These are phyloP conservation scores for Spencermartinsiella ligniputridi DNA, from an alignment of 1,139 yeast species.

Conservation along the genomic window DNA sequence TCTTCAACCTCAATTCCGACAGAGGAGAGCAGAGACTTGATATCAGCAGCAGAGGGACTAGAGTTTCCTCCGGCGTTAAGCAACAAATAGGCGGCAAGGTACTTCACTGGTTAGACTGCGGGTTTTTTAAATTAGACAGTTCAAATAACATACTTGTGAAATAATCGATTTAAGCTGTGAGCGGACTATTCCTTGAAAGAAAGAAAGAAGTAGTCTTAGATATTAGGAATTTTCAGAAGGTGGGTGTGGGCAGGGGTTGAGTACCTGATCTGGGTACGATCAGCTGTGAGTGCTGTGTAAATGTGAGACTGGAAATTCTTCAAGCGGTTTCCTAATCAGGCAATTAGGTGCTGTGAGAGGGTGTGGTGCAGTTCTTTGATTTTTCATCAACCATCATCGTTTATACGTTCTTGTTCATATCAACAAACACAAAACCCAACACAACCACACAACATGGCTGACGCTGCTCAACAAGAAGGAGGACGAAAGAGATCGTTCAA, in stretches of 20 bases:
- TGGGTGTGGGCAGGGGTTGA: too few relatives aligned
- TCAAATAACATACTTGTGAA: conserved; percentile 29
- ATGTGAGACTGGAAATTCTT: not conserved
- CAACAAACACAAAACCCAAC: conserved; percentile 4
- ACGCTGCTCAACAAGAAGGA: conserved; percentile 12
- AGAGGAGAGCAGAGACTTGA: conserved; percentile 82
- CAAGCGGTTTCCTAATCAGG: too few relatives aligned
- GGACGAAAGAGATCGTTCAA: conserved; percentile 72
- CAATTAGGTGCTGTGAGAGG: too few relatives aligned
- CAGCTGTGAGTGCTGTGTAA: not conserved
- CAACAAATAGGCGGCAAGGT: conserved; percentile 47
- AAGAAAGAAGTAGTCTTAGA: conserved; percentile 10
- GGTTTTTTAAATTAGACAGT: conserved; percentile 25
- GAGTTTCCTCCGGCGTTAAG: conserved; percentile 46
- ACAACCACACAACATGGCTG: conserved; percentile 16
- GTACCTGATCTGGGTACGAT: too few relatives aligned
- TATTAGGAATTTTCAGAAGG: not conserved
- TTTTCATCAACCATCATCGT: too few relatives aligned
- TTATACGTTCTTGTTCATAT: too few relatives aligned
- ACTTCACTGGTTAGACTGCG: conserved; percentile 35
- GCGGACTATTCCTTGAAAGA: conserved; percentile 57
- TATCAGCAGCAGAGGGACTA: conserved; percentile 88
- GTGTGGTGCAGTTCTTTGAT: too few relatives aligned
- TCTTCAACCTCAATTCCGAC: conserved; percentile 97
- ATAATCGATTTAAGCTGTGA: conserved; percentile 57